Base-by-base conservation (phyloP, 148 eudicot species). In the Cornus suecica region DNA sequence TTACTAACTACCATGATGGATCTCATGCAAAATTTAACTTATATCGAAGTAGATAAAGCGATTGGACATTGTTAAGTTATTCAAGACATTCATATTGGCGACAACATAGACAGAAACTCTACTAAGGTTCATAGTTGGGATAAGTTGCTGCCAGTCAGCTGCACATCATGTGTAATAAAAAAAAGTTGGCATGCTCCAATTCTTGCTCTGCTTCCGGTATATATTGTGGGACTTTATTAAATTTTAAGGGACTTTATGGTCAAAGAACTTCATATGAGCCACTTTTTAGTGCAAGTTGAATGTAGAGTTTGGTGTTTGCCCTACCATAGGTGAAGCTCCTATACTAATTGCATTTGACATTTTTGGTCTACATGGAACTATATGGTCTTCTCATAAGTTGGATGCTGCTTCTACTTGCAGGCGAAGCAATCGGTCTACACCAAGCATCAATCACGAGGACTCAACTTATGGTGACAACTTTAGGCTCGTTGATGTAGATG, bases 401-500 rank as follows among this genome's bases (percentile, higher is more conserved):
- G 30, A 65, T 18, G 65, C 22, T 24, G 51, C 23, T 31, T 70
- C 20, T 65, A 8, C 29, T 29, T 54, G 30, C 45, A 88, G 87
- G 81, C 74, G 79, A 74, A 80, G 76, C 61, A 63, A 79, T 29
- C 65, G 82, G 70, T 30, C 66, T 71, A 70, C 90, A 71, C 34
- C 80, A 18, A 72, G 71, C 81, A 78, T 45, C 75, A 78, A 72
- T 68, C 77, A 29, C 64, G 69, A 73, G 61, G 84, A 79, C 25
- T 24, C 70, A 54, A 24, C 60, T 63, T 6, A 34, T 20, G 76
- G 79, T 41, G 85, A 85, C 15, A 78, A 78, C 66, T 82, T 71
- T 66, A 74, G 85, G 79, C 81, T 84, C 2, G 74, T 74, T 14
- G 86, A 83, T 72, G 79, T 86, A 10, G 84, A 73, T 14, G 87